These are phyloP conservation scores for Lecanosticta acicola DNA, from an alignment of 2,329 filamentous ascomycete genomes.

Conservation along the genomic window DNA sequence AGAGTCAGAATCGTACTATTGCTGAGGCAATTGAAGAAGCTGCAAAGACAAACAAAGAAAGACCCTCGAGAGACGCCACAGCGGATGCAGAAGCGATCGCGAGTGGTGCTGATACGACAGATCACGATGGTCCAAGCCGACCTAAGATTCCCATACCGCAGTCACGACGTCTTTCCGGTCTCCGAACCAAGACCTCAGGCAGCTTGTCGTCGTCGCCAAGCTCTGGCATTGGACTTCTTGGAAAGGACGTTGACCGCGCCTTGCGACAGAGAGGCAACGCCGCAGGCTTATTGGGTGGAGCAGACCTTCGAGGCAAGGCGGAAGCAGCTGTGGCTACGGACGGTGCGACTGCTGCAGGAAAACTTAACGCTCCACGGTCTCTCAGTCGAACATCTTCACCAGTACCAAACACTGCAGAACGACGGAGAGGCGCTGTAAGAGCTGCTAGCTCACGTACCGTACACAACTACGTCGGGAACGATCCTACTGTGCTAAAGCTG, in stretches of 20 bases:
- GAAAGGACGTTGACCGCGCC: conserved; percentile 31
- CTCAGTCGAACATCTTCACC: conserved; percentile 24
- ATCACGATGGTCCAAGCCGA: conserved; percentile 1
- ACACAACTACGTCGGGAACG: conserved; percentile 80
- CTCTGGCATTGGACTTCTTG: conserved; percentile 28
- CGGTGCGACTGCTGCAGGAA: conserved; percentile 59
- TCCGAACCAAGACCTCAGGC: conserved; percentile 23
- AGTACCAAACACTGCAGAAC: conserved; percentile 25
- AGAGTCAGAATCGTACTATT: conserved; percentile 55
- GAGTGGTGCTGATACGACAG: neutral
- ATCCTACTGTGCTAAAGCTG: conserved; percentile 56
- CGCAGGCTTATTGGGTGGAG: conserved; percentile 55
- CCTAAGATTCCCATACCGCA: conserved; percentile 7
- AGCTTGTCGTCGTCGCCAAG: conserved; percentile 34
- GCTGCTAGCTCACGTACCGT: conserved; percentile 21
- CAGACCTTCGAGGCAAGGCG: conserved; percentile 53
- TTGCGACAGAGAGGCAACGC: conserved; percentile 50
- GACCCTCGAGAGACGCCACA: conserved; percentile 4
- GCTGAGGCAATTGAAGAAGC: conserved; percentile 87
- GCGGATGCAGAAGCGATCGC: neutral
- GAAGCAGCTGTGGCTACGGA: conserved; percentile 60
- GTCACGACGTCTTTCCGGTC: conserved; percentile 12
- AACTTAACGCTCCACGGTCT: conserved; percentile 50
- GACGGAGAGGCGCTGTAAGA: conserved; percentile 12
- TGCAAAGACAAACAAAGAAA: conserved; percentile 9